Base-by-base conservation (phyloP, 2,329 filamentous ascomycete genomes). In the Fusarium annulatum region DNA sequence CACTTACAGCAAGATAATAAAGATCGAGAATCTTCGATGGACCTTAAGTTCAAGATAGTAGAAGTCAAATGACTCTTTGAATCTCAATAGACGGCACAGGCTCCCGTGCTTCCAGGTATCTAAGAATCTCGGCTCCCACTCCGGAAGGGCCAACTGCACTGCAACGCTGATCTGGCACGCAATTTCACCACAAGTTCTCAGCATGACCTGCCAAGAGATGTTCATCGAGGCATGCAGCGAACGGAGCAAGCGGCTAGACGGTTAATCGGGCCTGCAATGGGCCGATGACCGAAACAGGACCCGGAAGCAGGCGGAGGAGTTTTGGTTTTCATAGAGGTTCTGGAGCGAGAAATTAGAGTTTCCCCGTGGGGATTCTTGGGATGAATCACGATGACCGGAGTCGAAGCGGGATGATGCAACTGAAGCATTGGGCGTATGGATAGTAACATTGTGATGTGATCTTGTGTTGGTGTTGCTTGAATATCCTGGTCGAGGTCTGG, bases 51-150 rank as follows among this genome's bases (percentile, higher is more conserved):
- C 43, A 5, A 43, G 59, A 57, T 23, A n/a, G 1, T 19, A 15
- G 28, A 55, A 34, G 34, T 67, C 64, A 61, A 52, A 2, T 61
- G 64, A 61, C 23, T 38, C 36, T 46, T 38, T 15, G 5, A 41
- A 41, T 41, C 16, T 16, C 21, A 52, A 61, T 6, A 3, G 2
- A 16, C 64, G 64, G 64, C 52, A 36, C 18, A 3, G 5, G 14
- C 2, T 67, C 23, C 64, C 64, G 64, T 52, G 8, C 39, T 61
- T 61, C 64, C 64, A 67, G 19, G 19, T 19, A 19, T 30, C 41
- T 9, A 9, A 15, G 18, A 36, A 8, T 36, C 30, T 26, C 39
- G 63, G 63, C 63, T 57, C n/a, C 64, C 64, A 58, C 63, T 42
- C 45, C 21, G 45, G 41, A 14, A 33, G 18, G 42, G 26, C 23